These are phyloP conservation scores for Pythium oligandrum DNA, from an alignment of 352 stramenopile genomes.

Conservation along the genomic window DNA sequence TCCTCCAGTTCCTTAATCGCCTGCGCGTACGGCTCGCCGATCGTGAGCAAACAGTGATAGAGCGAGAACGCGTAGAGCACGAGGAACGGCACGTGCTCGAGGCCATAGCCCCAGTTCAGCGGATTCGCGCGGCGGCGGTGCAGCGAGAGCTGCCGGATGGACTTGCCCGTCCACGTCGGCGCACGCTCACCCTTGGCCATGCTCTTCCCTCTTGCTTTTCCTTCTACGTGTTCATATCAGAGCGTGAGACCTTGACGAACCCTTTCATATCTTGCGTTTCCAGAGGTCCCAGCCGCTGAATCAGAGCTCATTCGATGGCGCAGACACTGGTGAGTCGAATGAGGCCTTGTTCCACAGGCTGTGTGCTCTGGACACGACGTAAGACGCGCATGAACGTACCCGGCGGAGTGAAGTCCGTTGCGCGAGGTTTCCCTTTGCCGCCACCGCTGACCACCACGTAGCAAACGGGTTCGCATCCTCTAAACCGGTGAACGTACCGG, in stretches of 20 bases:
- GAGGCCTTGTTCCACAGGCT: no score
- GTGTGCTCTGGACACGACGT: no score
- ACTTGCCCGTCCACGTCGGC: slow-evolving; percentile 36
- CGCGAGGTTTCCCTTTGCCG: no score
- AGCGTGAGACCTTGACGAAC: slow-evolving; percentile 1
- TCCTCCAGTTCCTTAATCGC: slow-evolving; percentile 73
- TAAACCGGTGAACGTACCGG: no score
- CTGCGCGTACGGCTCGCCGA: slow-evolving; percentile 49
- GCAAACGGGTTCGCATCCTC: no score
- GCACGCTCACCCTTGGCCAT: slow-evolving; percentile 17
- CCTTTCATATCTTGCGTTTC: neutral
- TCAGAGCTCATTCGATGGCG: no score
- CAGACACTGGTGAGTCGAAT: no score
- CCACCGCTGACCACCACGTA: no score
- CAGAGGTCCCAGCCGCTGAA: no score
- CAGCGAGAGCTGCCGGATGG: slow-evolving; percentile 41
- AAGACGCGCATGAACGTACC: no score
- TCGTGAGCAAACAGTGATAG: slow-evolving; percentile 37
- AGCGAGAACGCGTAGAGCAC: slow-evolving; percentile 39
- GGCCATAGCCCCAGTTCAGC: slow-evolving; percentile 28
- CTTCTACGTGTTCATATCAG: slow-evolving; percentile 1
- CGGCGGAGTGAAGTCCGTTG: no score
- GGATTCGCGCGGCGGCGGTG: slow-evolving; percentile 34
- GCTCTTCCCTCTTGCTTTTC: slow-evolving; percentile 3
- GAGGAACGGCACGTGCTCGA: slow-evolving; percentile 45